Conservation (phyloP, 78 protist genomes). For the Acrasis kona region DNA sequence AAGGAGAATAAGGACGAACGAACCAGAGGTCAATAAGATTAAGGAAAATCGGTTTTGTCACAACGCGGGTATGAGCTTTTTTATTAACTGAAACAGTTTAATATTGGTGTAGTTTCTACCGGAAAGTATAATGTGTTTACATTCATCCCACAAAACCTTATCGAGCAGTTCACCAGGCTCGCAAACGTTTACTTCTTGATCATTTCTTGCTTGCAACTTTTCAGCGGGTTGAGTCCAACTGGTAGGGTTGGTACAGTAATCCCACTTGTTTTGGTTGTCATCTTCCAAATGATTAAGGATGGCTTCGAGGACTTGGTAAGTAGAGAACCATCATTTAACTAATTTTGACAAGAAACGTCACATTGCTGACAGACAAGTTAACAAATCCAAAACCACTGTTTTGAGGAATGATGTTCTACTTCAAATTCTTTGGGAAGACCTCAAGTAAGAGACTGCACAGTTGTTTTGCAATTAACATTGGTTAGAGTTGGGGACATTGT, state of each 20-base stretch:
- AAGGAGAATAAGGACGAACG: no score
- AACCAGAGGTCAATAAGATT: no score
- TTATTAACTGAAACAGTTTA: no score
- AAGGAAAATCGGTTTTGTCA: no score
- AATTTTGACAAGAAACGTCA: no score
- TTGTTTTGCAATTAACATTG: no score
- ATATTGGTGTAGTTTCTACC: no score
- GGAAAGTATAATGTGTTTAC: constrained; percentile 37
- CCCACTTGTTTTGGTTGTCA: constrained; percentile 62
- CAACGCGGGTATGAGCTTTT: no score
- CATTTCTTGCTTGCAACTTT: not conserved
- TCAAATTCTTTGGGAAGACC: not conserved
- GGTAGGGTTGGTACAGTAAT: constrained; percentile 50
- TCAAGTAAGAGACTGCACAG: no score
- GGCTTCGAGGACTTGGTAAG: constrained; percentile 59
- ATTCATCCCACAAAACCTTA: constrained; percentile 50
- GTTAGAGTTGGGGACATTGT: constrained; percentile 68
- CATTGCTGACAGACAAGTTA: constrained; percentile 4
- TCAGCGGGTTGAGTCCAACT: constrained; percentile 26
- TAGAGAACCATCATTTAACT: no score
- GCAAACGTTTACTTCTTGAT: constrained; percentile 67
- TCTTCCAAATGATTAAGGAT: constrained; percentile 57
- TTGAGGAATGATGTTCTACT: not conserved
- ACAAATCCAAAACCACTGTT: not conserved
- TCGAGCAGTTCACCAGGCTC: constrained; percentile 52